These are phyloP conservation scores for Neurospora sp. DNA, from an alignment of 495 filamentous ascomycete species.

Conservation along the genomic window DNA sequence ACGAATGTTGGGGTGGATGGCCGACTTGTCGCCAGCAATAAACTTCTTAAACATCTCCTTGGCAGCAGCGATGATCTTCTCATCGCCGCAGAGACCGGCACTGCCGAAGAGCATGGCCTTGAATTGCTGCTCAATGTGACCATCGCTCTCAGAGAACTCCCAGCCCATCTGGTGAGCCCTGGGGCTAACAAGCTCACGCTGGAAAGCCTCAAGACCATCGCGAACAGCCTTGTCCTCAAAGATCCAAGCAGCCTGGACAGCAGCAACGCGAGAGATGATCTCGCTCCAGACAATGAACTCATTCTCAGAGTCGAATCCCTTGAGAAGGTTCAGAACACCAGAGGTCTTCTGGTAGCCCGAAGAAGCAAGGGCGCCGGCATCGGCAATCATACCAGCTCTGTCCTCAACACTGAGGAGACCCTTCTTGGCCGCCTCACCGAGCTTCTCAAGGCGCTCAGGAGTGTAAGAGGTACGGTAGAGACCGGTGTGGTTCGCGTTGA, in stretches of 20 bases:
- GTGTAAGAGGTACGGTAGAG: constrained; percentile 66
- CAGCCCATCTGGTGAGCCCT: constrained; percentile 83
- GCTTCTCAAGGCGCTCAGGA: constrained; percentile 55
- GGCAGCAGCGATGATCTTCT: constrained; percentile 49
- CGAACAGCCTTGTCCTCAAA: constrained; percentile 69
- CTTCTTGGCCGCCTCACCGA: constrained; percentile 73
- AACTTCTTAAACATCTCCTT: constrained; percentile 68
- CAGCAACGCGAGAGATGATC: constrained; percentile 64
- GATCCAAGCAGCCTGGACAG: constrained; percentile 73
- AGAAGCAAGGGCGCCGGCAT: constrained; percentile 80
- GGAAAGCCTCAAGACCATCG: constrained; percentile 72
- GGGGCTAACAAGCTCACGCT: constrained; percentile 58
- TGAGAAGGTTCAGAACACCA: constrained; percentile 72
- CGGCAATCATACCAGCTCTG: constrained; percentile 89
- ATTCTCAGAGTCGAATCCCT: constrained; percentile 71
- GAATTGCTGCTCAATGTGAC: constrained; percentile 83
- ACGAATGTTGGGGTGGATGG: constrained; percentile 65
- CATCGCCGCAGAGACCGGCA: constrained; percentile 56
- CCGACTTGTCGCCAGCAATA: constrained; percentile 52
- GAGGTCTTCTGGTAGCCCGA: constrained; percentile 93
- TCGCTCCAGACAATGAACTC: constrained; percentile 95
- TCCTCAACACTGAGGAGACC: constrained; percentile 88
- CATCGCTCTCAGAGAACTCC: constrained; percentile 73
- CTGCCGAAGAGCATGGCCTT: constrained; percentile 59
- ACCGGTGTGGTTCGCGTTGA: constrained; percentile 67